Conservation (phyloP, 306 rosid genomes). For the Albizia julibrissin region DNA sequence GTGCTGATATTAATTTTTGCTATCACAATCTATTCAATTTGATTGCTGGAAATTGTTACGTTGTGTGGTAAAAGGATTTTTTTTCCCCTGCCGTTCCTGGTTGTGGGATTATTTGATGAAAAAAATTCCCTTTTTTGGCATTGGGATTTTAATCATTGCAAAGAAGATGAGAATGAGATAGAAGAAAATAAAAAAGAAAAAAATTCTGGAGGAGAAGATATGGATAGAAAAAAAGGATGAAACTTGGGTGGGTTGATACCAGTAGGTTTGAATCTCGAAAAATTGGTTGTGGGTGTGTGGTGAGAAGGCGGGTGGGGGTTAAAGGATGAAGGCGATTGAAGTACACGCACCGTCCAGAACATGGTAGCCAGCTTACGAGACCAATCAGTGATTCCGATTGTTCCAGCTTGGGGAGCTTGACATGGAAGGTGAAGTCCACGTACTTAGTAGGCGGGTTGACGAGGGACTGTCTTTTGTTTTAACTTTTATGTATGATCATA, state of each 20-base stretch:
- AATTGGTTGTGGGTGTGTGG: neutral
- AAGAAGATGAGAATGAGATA: neutral
- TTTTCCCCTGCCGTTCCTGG: neutral
- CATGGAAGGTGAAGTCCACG: slow-evolving; percentile 18
- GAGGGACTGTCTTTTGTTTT: neutral
- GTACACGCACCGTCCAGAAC: slow-evolving; percentile 28
- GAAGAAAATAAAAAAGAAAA: neutral
- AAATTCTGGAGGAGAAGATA: neutral
- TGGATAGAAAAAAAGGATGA: neutral
- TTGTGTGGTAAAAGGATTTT: neutral
- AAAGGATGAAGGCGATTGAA: slow-evolving; percentile 15
- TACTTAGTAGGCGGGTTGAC: neutral
- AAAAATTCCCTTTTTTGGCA: neutral
- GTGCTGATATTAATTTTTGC: neutral
- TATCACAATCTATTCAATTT: neutral
- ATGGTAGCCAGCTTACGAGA: slow-evolving; percentile 34
- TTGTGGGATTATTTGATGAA: neutral
- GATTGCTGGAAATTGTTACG: neutral
- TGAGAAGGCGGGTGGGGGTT: neutral
- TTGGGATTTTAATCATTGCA: neutral
- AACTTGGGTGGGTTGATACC: neutral
- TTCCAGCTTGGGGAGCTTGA: neutral
- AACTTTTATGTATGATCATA: neutral
- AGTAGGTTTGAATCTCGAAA: neutral
- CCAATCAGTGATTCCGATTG: slow-evolving; percentile 28